Evolutionary conservation across 2,329 filamentous ascomycete genomes (phyloP), one percentile per base, ranked within the genome.

Genomic region (Trichoderma atroviride): DNA sequence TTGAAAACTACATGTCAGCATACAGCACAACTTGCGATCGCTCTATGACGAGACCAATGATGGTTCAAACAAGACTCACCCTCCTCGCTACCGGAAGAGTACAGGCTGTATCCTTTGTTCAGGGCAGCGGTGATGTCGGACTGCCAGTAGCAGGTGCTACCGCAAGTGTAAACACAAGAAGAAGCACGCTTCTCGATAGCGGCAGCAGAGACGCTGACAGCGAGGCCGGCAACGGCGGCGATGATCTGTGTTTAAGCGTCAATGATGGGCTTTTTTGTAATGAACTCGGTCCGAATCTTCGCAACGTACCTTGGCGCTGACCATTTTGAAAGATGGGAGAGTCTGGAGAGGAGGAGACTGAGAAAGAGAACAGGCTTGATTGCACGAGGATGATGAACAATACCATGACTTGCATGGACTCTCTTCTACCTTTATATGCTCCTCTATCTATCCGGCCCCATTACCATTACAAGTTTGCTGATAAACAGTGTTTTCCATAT

Each of bases 91-190:
- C 69, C 69, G 7, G 47, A 56, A 14, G 22, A 40, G 57, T 50
- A 61, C 14, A 67, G 63, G 55, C 52, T 52, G 61, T 56, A 61
- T 31, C 69, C 69, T 29, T 66, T 40, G 22, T 35, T 19, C 10
- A 66, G 62, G 16, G 69, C 69, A 56, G 50, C 62, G 27, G 58
- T 50, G 24, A 70, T 70, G 14, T 70, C 69, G 13, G 69, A 60
- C 37, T 70, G 69, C 69, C 69, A 70, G 47, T 70, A 70, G 29
- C 69, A 70, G 31, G 37, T 31, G 6, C 47, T 56, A 4, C 69
- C 69, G 55, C 69, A 70, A 11, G 69, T 67, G 57, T 62, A 70
- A 37, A 70, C 63, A 19, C 69, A 70, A 9, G 33, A 11, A 14
- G 24, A 29, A 4, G 69, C 69, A 7, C 62, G 47, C 60, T 57